Percentiles rank a stretch among this genome's conserved stretches.
These are phyloP conservation scores for Cutaneotrichosporon cyanovorans DNA, from an alignment of 1,284 basidiomycete genomes.

Conservation along the genomic window DNA sequence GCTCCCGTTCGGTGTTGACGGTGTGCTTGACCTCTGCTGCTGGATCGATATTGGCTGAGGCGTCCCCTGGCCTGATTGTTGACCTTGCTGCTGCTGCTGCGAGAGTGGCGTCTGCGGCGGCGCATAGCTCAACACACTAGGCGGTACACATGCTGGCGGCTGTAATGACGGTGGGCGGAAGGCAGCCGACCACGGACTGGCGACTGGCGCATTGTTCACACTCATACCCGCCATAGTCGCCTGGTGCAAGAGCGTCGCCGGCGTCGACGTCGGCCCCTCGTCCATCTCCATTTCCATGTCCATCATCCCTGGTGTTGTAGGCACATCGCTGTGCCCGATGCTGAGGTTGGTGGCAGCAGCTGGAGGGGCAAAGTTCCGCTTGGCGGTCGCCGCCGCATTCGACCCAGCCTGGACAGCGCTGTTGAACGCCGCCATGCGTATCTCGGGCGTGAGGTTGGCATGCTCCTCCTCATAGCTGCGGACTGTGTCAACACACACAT, in stretches of 20 bases:
- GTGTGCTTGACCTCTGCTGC: slow-evolving; percentile 22
- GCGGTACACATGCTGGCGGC: slow-evolving; percentile 35
- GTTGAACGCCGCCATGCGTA: slow-evolving; percentile 37
- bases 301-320: slow-evolving; percentile 47
- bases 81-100: slow-evolving; percentile 13
- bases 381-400: neutral
- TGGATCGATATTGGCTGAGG: slow-evolving; percentile 16
- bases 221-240: slow-evolving; percentile 7
- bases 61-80: no score
- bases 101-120: slow-evolving; percentile 15
- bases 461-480: slow-evolving; percentile 47
- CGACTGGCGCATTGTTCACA: slow-evolving; percentile 4
- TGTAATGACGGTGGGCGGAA: slow-evolving; percentile 23
- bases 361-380: slow-evolving; percentile 1
- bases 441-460: slow-evolving; percentile 39
- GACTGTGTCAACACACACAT: no score
- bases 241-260: slow-evolving; percentile 15
- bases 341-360: slow-evolving; percentile 3
- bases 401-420: slow-evolving; percentile 28
- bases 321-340: slow-evolving; percentile 33
- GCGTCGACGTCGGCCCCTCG: slow-evolving; percentile 27
- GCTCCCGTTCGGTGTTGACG: slow-evolving; percentile 6
- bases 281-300: slow-evolving; percentile 46
- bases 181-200: slow-evolving; percentile 32
- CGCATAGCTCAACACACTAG: slow-evolving; percentile 39